Evolutionary conservation across 176 grass and related monocot species (phyloP).

Genomic region (Zea luxurians): DNA sequence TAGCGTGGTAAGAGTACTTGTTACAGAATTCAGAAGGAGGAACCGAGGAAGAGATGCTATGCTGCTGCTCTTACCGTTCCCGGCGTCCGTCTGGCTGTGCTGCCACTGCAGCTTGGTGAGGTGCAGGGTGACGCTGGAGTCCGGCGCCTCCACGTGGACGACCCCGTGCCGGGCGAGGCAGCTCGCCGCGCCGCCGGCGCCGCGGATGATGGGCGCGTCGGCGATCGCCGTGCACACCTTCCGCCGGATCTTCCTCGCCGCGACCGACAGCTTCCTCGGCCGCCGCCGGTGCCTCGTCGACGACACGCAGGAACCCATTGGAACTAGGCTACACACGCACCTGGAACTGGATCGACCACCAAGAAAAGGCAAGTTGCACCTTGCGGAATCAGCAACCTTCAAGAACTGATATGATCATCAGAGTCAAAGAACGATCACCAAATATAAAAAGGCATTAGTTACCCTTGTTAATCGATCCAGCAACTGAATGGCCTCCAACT

Average conservation of each 20-base stretch:
- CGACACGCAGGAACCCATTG: too few relatives aligned
- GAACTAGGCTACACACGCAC: too few relatives aligned
- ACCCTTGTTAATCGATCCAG: slow-evolving; percentile 29
- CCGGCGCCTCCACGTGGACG: slow-evolving; percentile 43
- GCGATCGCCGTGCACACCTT: too few relatives aligned
- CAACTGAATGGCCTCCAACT: not conserved
- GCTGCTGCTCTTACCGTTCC: not conserved
- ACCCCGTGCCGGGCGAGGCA: slow-evolving; percentile 42
- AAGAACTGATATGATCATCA: too few relatives aligned
- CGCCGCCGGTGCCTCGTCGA: too few relatives aligned
- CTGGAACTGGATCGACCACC: too few relatives aligned
- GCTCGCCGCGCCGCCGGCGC: slow-evolving; percentile 8
- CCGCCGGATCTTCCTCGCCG: too few relatives aligned
- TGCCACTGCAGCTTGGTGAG: slow-evolving; percentile 95
- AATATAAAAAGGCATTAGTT: not conserved
- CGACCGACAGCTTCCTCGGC: too few relatives aligned
- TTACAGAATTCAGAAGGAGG: not conserved
- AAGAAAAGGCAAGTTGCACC: too few relatives aligned
- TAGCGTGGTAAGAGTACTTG: too few relatives aligned
- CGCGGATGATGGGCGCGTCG: too few relatives aligned
- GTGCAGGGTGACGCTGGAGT: slow-evolving; percentile 76
- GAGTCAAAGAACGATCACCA: not conserved
- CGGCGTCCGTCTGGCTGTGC: slow-evolving; percentile 74
- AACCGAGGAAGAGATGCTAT: not conserved
- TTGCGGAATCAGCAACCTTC: too few relatives aligned